Conservation (phyloP, 2,329 filamentous ascomycete species). For the Coniochaeta sp. region DNA sequence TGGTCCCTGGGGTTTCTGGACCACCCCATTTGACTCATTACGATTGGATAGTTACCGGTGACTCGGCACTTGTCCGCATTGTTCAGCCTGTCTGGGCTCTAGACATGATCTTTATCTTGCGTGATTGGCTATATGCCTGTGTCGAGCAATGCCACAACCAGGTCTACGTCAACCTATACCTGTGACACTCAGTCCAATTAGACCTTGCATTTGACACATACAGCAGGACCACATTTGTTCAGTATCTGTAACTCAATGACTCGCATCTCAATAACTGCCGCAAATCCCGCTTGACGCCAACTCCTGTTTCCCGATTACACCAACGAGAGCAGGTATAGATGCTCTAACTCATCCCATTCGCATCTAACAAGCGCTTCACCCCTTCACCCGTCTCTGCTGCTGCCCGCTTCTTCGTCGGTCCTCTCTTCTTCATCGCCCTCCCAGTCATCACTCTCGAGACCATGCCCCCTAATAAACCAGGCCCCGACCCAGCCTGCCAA, state of each 20-base stretch:
- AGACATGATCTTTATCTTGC: background rate
- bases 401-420: conserved; percentile 6
- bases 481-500: conserved; percentile 75
- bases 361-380: background rate
- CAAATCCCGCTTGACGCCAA: too few species aligned
- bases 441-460: conserved; percentile 53
- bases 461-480: conserved; percentile 63
- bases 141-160: background rate
- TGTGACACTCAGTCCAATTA: too few species aligned
- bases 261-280: too few species aligned
- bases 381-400: background rate
- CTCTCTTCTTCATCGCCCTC: conserved; percentile 22
- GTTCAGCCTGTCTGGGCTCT: background rate
- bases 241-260: too few species aligned
- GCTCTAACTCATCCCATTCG: background rate
- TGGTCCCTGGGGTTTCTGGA: background rate
- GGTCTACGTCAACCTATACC: background rate
- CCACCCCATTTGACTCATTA: background rate
- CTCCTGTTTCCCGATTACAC: background rate
- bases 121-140: background rate
- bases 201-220: background rate
- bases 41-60: background rate
- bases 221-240: too few species aligned
- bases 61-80: background rate
- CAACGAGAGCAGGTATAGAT: background rate